These are phyloP conservation scores for Sarcodon aspratus DNA, from an alignment of 768 basidiomycete genomes.

Conservation along the genomic window DNA sequence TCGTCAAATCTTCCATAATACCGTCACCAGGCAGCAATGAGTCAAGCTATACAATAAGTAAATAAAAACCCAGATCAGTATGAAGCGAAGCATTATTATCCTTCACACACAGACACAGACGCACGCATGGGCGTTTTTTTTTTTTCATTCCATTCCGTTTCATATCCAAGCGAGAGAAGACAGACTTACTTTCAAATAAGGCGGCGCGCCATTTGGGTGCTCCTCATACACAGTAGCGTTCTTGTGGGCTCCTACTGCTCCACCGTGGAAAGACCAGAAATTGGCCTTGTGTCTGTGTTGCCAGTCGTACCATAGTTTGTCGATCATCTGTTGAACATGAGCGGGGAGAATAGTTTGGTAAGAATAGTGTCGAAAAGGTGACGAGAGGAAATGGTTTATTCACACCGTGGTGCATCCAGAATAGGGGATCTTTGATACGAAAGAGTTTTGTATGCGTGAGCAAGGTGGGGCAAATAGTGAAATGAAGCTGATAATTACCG, in stretches of 20 bases:
- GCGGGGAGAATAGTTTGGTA: background rate
- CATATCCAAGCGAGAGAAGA: background rate
- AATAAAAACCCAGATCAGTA: no score
- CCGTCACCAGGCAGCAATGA: conserved; percentile 17
- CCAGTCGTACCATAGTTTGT: conserved; percentile 27
- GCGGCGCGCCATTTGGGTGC: background rate
- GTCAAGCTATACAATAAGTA: conserved; percentile 12
- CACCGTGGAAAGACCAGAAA: conserved; percentile 18
- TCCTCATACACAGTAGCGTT: background rate
- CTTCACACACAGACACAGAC: no score
- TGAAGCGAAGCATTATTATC: no score
- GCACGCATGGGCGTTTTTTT: no score
- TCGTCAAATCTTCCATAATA: conserved; percentile 8
- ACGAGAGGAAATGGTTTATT: conserved; percentile 1
- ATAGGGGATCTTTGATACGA: conserved; percentile 18
- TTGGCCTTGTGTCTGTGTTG: conserved; percentile 15
- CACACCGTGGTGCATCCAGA: conserved; percentile 25
- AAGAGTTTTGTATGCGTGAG: background rate
- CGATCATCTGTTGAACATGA: conserved; percentile 18
- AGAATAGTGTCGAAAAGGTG: background rate
- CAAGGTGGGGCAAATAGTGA: background rate
- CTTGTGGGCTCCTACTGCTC: conserved; percentile 10
- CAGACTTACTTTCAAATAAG: background rate
- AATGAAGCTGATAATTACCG: background rate
- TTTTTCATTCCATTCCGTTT: background rate